Conservation (phyloP, 176 grass and related monocot genomes). For the Triticum timopheevii region DNA sequence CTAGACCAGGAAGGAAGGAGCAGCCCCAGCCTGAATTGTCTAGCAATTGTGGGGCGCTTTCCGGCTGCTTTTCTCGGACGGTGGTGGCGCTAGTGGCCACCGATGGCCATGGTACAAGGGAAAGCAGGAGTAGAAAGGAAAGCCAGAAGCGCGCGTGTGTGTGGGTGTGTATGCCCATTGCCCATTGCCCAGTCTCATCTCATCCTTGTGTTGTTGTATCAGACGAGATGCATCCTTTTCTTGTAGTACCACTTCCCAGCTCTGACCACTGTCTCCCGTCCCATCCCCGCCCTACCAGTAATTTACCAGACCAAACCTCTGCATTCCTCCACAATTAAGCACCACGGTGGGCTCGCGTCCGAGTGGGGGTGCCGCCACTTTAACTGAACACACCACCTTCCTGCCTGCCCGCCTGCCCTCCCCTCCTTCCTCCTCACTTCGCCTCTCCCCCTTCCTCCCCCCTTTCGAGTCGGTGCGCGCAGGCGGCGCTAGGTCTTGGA, state of each 20-base stretch:
- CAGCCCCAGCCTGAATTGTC: conserved; percentile 17
- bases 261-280: neutral
- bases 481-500: neutral
- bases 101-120: conserved; percentile 36
- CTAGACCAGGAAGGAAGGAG: conserved; percentile 12
- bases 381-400: conserved; percentile 44
- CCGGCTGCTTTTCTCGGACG: conserved; percentile 32
- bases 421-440: conserved; percentile 15
- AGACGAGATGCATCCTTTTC: conserved; percentile 35
- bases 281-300: conserved; percentile 30
- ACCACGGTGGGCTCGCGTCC: neutral
- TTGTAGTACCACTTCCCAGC: conserved; percentile 45
- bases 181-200: too few relatives aligned
- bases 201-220: conserved; percentile 11
- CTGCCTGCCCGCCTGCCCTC: conserved; percentile 1
- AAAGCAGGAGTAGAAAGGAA: conserved; percentile 17
- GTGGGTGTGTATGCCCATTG: too few relatives aligned
- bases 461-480: neutral
- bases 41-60: conserved; percentile 32
- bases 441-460: neutral
- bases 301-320: conserved; percentile 54
- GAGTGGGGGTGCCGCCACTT: conserved; percentile 46
- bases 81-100: conserved; percentile 1
- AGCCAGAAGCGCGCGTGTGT: conserved; percentile 15
- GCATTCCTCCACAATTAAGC: conserved; percentile 61